Conservation (phyloP, 371 early-diverging fungal species). For the Umbelopsis sp. region DNA sequence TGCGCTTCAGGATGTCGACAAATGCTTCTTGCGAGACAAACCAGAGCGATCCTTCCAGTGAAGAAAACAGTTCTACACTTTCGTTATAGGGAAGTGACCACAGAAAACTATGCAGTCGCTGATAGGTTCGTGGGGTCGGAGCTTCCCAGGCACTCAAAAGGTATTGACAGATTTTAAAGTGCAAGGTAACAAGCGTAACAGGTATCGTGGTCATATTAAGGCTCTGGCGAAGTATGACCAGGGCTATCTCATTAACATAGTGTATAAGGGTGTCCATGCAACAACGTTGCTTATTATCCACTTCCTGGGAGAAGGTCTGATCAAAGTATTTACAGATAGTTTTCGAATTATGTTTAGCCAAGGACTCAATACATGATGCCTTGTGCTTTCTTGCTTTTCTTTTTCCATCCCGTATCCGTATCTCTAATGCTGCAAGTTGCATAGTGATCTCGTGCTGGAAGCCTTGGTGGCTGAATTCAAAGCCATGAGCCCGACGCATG, state of each 20-base stretch:
- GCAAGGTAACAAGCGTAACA: neutral
- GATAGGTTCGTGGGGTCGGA: neutral
- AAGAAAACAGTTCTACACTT: neutral
- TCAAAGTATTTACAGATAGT: slow-evolving; percentile 10
- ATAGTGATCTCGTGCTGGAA: slow-evolving; percentile 11
- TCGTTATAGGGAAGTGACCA: neutral
- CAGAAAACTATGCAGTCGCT: neutral
- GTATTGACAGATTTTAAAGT: slow-evolving; percentile 5
- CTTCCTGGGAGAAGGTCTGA: neutral
- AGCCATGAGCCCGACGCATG: neutral
- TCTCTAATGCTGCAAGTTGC: neutral
- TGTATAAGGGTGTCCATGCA: neutral
- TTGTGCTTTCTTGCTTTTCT: neutral
- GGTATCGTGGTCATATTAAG: slow-evolving; percentile 12
- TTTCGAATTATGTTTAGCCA: slow-evolving; percentile 6
- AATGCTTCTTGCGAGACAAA: neutral
- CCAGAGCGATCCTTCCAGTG: neutral
- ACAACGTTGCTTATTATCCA: neutral
- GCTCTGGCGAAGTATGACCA: neutral
- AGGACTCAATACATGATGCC: neutral
- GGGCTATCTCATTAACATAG: neutral
- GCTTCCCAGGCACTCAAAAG: slow-evolving; percentile 1
- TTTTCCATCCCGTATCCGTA: neutral
- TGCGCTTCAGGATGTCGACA: neutral
- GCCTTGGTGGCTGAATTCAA: neutral